Percentiles rank a stretch among this genome's conserved stretches.
Evolutionary conservation across 1,284 basidiomycete species (phyloP).

Genomic region (Leucoagaricus sp.): DNA sequence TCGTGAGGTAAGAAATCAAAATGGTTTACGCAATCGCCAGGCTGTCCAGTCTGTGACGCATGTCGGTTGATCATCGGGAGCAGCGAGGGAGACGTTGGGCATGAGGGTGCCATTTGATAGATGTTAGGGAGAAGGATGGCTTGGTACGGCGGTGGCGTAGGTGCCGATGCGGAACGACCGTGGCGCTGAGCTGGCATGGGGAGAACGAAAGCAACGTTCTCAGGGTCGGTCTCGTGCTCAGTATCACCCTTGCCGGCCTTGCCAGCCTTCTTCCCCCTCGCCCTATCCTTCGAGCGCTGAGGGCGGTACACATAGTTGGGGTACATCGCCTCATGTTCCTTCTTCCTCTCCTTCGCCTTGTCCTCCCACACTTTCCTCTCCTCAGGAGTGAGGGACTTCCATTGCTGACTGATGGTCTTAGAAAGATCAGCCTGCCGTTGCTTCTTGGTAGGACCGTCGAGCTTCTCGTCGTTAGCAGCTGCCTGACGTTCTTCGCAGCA

Average conservation of each 20-base stretch:
- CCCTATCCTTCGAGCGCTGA: constrained; percentile 60
- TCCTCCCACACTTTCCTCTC: constrained; percentile 69
- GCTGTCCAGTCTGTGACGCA: constrained; percentile 48
- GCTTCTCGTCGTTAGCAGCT: constrained; percentile 50
- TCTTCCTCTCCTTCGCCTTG: constrained; percentile 62
- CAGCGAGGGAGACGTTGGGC: constrained; percentile 61
- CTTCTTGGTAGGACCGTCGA: constrained; percentile 44
- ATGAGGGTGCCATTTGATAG: constrained; percentile 58
- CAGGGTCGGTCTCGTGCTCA: constrained; percentile 48
- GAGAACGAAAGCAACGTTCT: constrained; percentile 57
- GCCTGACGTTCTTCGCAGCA: constrained; percentile 70
- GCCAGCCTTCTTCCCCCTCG: constrained; percentile 43
- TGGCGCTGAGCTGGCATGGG: constrained; percentile 41
- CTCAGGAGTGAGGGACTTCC: constrained; percentile 61
- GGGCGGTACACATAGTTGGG: constrained; percentile 79
- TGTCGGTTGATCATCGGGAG: constrained; percentile 60
- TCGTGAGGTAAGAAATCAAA: constrained; percentile 49
- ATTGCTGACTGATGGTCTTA: constrained; percentile 77
- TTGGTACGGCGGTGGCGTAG: constrained; percentile 58
- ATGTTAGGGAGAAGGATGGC: constrained; percentile 65
- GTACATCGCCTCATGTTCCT: constrained; percentile 65
- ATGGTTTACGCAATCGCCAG: constrained; percentile 42
- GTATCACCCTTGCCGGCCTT: constrained; percentile 39
- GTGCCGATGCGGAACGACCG: constrained; percentile 53
- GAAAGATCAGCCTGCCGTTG: constrained; percentile 60